phyloP scores from a whole-genome alignment of 345 rosid species.

The Pseudoturritis turrita region DNA sequence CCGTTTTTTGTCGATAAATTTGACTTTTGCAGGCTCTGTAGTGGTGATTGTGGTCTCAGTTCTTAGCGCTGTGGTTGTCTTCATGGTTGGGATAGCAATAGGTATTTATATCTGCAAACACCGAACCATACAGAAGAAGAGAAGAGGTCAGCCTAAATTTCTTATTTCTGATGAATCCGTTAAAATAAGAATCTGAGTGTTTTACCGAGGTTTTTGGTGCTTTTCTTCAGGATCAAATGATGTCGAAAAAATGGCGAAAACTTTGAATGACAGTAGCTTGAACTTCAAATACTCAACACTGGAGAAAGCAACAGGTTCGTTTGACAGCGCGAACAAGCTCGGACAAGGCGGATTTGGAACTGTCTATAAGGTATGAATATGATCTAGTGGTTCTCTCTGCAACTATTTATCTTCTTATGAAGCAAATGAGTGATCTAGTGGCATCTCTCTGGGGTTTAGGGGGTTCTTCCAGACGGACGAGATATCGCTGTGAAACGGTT shows the following conservation, averaged over 20 bases:
- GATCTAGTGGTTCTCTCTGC: not conserved
- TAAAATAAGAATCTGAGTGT: not conserved
- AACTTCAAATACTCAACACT: slow-evolving; percentile 87
- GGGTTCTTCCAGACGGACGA: slow-evolving; percentile 79
- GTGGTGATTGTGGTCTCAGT: slow-evolving; percentile 66
- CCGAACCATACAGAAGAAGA: slow-evolving; percentile 54
- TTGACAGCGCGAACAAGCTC: slow-evolving; percentile 63
- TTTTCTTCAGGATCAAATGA: slow-evolving; percentile 57
- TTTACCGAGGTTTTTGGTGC: not conserved
- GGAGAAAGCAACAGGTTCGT: slow-evolving; percentile 82
- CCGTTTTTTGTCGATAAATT: not conserved
- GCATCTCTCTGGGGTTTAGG: slow-evolving; percentile 37
- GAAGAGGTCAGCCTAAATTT: slow-evolving; percentile 49
- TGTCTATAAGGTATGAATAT: slow-evolving; percentile 66
- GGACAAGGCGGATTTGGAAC: slow-evolving; percentile 98
- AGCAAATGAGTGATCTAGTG: not conserved
- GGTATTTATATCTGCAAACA: slow-evolving; percentile 62
- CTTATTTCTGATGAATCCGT: not conserved
- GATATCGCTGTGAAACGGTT: slow-evolving; percentile 92
- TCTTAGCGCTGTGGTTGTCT: slow-evolving; percentile 56
- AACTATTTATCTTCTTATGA: not conserved
- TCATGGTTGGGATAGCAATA: slow-evolving; percentile 49
- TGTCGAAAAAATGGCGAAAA: slow-evolving; percentile 59
- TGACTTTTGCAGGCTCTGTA: slow-evolving; percentile 45
- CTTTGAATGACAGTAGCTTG: slow-evolving; percentile 73